Evolutionary conservation across 768 basidiomycete species (phyloP).

Genomic region (Tylopilus sp.): DNA sequence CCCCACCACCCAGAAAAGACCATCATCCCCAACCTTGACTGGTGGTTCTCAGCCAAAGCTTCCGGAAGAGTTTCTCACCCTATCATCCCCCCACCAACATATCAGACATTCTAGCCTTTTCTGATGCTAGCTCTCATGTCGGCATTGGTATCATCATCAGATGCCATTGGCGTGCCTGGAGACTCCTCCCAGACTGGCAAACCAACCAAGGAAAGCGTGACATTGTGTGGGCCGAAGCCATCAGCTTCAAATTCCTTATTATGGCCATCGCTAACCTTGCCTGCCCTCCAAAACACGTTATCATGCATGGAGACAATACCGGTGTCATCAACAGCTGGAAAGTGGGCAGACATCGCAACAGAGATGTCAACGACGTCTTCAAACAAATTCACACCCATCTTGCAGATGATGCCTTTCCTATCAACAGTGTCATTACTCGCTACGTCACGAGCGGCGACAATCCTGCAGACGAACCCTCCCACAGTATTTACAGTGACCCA

Average conservation of each 20-base stretch:
- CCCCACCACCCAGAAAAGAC: conserved; percentile 7
- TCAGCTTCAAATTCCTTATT: conserved; percentile 5
- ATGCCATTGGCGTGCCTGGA: too few relatives aligned
- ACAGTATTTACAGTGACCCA: not conserved
- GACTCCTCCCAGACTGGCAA: too few relatives aligned
- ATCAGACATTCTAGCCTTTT: too few relatives aligned
- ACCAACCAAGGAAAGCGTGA: too few relatives aligned
- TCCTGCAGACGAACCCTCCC: not conserved
- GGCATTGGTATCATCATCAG: too few relatives aligned
- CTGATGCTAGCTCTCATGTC: too few relatives aligned
- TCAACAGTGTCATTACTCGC: not conserved
- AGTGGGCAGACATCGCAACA: not conserved
- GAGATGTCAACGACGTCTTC: conserved; percentile 13
- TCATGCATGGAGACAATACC: conserved; percentile 12
- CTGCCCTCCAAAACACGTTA: not conserved
- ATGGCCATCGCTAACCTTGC: not conserved
- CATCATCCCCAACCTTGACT: too few relatives aligned
- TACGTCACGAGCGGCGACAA: not conserved
- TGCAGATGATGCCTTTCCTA: not conserved
- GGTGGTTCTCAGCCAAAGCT: too few relatives aligned
- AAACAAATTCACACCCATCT: not conserved
- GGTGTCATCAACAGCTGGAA: conserved; percentile 20
- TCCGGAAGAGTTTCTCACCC: too few relatives aligned
- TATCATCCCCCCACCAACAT: too few relatives aligned
- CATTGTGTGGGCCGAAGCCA: conserved; percentile 19